phyloP scores from a whole-genome alignment of 306 rosid species.

The Psophocarpus tetragonolobus region DNA sequence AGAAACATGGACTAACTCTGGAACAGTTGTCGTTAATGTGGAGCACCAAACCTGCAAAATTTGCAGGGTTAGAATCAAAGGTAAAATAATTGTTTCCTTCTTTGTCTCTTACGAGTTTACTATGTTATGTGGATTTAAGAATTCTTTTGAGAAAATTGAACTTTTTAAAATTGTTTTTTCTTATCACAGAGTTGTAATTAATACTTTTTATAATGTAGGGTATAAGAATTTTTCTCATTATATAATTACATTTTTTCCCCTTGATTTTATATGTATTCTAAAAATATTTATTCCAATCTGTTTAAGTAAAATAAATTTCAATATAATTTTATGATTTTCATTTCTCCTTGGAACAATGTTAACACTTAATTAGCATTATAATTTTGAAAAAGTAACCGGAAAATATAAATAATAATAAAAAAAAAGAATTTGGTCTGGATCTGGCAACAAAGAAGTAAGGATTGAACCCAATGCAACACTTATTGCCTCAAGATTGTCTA shows the following conservation, averaged over 20 bases:
- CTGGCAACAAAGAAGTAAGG: neutral
- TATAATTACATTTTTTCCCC: neutral
- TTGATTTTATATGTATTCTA: slow-evolving; percentile 9
- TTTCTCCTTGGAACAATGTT: slow-evolving; percentile 1
- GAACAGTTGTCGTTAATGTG: slow-evolving; percentile 84
- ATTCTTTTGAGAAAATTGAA: no score
- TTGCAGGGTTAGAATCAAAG: slow-evolving; percentile 79
- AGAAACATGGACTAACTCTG: slow-evolving; percentile 73
- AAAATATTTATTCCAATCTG: neutral
- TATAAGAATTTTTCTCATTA: no score
- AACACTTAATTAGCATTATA: neutral
- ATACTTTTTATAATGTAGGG: no score
- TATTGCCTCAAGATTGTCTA: neutral
- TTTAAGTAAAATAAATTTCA: neutral
- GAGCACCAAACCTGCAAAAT: slow-evolving; percentile 85
- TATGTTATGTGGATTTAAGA: no score
- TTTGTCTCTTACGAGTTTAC: slow-evolving; percentile 24
- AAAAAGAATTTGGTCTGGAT: neutral
- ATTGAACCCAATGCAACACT: neutral
- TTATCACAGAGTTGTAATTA: no score
- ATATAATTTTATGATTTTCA: neutral
- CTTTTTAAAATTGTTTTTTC: no score
- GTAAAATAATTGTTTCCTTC: slow-evolving; percentile 42
- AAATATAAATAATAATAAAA: neutral
- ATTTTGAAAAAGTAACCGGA: neutral